Base-by-base conservation (phyloP, 2,329 filamentous ascomycete genomes). In the Arthrobotrys entomopaga region DNA sequence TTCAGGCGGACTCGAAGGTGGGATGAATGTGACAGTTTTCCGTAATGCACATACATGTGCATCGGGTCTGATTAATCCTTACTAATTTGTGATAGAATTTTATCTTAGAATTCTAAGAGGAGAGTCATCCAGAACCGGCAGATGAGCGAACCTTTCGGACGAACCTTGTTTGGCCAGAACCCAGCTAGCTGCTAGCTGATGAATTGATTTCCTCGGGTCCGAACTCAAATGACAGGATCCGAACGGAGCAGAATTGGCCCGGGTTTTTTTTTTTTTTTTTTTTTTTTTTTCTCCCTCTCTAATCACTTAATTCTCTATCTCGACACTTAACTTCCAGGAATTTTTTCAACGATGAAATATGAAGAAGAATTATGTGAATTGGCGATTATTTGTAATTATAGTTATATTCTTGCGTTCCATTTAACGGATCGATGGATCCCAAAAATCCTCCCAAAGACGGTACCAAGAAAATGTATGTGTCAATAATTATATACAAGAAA, bases 401-500 rank as follows among this genome's bases (percentile, higher is more conserved):
- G n/a, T n/a, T n/a, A n/a, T n/a, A n/a, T n/a, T n/a, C n/a, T n/a
- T n/a, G n/a, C 7, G 29, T 34, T 34, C 29, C 29, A 34, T 34
- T 34, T 10, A 34, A 50, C 13, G 46, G 46, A 22, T 11, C n/a
- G 16, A 3, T 20, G 8, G 19, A 22, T 19, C 46, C 53, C 19
- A 19, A 40, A 61, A 49, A 38, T 50, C 48, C 48, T 52, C 43
- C 43, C 48, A 49, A 19, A 61, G 22, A 52, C 43, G 58, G n/a
- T 61, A 20, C 43, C 48, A 52, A 52, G 22, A 20, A 22, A 54
- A 15, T 64, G 16, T 65, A 49, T 38, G 48, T 54, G n/a, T n/a
- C n/a, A n/a, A 78, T 79, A 80, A 81, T 82, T 81, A 80, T 82
- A 78, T 82, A 72, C 43, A 56, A 57, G 60, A 43, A 54, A 42